Evolutionary conservation across 2,329 filamentous ascomycete genomes (phyloP).

Genomic region (Trichoderma sp.): DNA sequence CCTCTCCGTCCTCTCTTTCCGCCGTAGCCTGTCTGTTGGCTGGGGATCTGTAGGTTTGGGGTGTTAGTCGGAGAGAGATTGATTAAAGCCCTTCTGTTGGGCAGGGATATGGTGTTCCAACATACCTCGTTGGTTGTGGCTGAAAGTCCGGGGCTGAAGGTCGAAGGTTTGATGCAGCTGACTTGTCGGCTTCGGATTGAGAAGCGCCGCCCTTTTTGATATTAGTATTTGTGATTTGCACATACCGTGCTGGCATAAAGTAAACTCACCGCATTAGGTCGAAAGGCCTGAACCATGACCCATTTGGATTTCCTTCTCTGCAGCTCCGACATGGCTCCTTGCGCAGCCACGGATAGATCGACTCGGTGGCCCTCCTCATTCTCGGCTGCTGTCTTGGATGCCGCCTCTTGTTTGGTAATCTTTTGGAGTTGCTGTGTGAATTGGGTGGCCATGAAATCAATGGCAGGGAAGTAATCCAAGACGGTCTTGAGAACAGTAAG

Average conservation of each 20-base stretch:
- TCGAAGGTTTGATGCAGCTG: slow-evolving; percentile 45
- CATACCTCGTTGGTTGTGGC: slow-evolving; percentile 45
- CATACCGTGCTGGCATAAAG: no score
- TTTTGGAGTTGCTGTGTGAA: slow-evolving; percentile 62
- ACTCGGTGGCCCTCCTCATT: slow-evolving; percentile 60
- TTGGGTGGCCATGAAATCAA: slow-evolving; percentile 80
- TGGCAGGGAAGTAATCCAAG: slow-evolving; percentile 77
- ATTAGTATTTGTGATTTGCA: slow-evolving; percentile 23
- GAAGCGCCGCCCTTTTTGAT: slow-evolving; percentile 29
- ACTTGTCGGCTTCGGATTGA: slow-evolving; percentile 31
- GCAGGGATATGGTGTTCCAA: slow-evolving; percentile 22
- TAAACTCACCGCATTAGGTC: slow-evolving; percentile 55
- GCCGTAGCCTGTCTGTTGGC: slow-evolving; percentile 26
- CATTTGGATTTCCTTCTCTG: slow-evolving; percentile 65
- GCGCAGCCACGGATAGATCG: slow-evolving; percentile 72
- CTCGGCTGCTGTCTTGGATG: slow-evolving; percentile 45
- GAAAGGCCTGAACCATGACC: slow-evolving; percentile 73
- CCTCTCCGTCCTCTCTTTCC: slow-evolving; percentile 71
- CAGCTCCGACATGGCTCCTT: slow-evolving; percentile 67
- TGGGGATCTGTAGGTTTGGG: slow-evolving; percentile 21
- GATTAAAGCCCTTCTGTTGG: not conserved
- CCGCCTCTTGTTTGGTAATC: slow-evolving; percentile 61
- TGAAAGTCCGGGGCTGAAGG: slow-evolving; percentile 64
- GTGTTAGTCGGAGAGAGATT: slow-evolving; percentile 20
- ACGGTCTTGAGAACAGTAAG: slow-evolving; percentile 84